Base-by-base conservation (phyloP, 1,284 basidiomycete species). In the Sporisorium graminicola region DNA sequence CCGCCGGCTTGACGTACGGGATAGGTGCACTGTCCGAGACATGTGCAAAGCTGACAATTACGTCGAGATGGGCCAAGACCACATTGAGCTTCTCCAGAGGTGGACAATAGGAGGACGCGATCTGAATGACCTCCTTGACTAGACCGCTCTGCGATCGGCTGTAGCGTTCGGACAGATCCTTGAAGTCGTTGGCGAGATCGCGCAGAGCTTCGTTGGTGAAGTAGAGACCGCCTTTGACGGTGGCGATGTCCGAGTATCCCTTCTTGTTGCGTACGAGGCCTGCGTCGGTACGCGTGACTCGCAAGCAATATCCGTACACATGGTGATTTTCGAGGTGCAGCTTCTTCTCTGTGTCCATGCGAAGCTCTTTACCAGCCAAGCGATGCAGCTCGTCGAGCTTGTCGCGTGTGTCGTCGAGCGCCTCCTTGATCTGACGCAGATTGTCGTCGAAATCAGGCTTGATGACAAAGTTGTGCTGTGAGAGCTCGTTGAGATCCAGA, bases 251-350 rank as follows among this genome's bases (percentile, higher is more conserved):
- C 43, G 90, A 92, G 84, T 94, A 99, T 55, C 89, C 89, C 74
- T 90, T 91, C 71, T 90, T 90, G 67, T 89, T 88, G 7, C 90
- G 87, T 52, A 97, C 89, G n/a, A 87, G 87, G 81, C 92, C 91
- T 0, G 93, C 92, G 76, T 98, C 95, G n/a, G 68, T 81, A 18
- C 86, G 82, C 14, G 95, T 97, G 42, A 99, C 87, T 24, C 97
- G 89, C 87, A 99, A 93, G 81, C 93, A 95, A 85, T 98, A 97
- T 4, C 95, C 95, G 84, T 98, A 95, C 5, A 91, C 90, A 65
- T 90, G 89, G 69, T 93, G 94, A 82, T 97, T 96, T 87, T 99
- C 97, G 35, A 99, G 88, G 86, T 98, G 95, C 20, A 99, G 88
- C 87, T 98, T 98, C 88, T 98, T 97, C 84, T 97, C 94, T 1